Evolutionary conservation across 805 yeast genomes (phyloP), one percentile per base, ranked within the genome.

Genomic region (Starmerella riodocensis): DNA sequence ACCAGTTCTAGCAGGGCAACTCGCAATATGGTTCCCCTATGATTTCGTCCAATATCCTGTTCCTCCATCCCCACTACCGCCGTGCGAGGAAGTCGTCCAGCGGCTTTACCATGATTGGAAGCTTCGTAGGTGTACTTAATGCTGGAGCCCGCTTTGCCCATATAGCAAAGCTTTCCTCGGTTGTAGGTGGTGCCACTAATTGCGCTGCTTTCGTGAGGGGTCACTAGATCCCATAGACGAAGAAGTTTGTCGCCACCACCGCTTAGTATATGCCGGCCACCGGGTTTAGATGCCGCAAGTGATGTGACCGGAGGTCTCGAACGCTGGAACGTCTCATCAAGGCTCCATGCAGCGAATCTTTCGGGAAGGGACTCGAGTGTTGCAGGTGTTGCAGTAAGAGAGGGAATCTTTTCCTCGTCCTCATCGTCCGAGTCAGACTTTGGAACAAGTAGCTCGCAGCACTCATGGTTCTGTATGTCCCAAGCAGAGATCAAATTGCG

Each of bases 381-480:
- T 25, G 43, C 51, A 6, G 45, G 45, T 6, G 53, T 52, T 3
- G 58, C 49, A 9, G 37, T 32, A n/a, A 48, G 31, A 1, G 52
- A 43, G 18, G 54, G 53, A 18, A 51, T 45, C 17, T 41, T 36
- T 16, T 36, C 41, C 8, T 40, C 43, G 18, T 35, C 42, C 14
- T 33, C 35, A 8, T 34, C 42, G 1, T 43, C 43, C n/a, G 30
- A 28, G 26, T 35, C 42, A 4, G 43, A 28, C 14, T 26, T 37
- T 1, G 51, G 52, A 11, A 49, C 45, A 9, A 47, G 36, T 0
- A 67, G 61, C 40, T 63, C 67, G 20, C 67, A 62, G 51, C 93
- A 79, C 34, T 70, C 73, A 16, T 72, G 62, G 19, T 68, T 65
- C 7, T 82, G 74, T 11, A 81, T 65, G 52, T 82, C 88, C 91